Evolutionary conservation across 1,284 basidiomycete species (phyloP), one percentile per base, ranked within the genome.

Genomic region (Taiwanofungus camphoratus): DNA sequence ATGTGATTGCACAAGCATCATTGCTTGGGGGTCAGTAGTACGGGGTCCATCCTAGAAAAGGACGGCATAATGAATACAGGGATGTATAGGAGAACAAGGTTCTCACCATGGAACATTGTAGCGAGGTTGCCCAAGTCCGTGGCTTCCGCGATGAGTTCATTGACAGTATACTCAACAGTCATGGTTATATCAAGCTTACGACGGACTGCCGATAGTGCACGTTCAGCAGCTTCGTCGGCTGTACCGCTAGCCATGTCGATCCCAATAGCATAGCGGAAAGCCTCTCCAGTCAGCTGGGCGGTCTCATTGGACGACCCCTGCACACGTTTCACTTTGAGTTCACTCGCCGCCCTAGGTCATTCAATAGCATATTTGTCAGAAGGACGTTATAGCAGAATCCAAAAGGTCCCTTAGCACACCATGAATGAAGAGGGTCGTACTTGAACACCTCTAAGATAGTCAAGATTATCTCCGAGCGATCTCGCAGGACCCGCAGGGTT

Each of bases 381-480:
- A 35, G 34, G 23, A 29, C 18, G 46, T 16, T 38, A 42, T 16
- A 18, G 7, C n/a, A 11, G 15, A 9, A 24, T 34, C 9, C 31
- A 23, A 38, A 23, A 16, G 26, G n/a, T 2, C 5, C 45, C n/a
- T n/a, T n/a, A 29, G 61, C 76, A 43, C 45, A 84, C 95, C 95
- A 99, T 18, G 82, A 86, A 55, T 96, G 90, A 11, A 99, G 73
- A 0, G 96, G 95, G 64, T 99, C 95, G 58, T 97, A 82, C 62
- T 91, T 92, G 77, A 98, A 96, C 9, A 98, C 95, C 59, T 97
- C 94, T 27, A 99, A 74, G 0, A 99, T 87, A 2, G 94, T 98
- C 72, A 95, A 79, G 57, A 99, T 86, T 33, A 95, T 79, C 43
- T 86, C 85, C 0, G 90, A 88, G 6, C 84, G 80, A 37, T 88